Evolutionary conservation across 495 filamentous ascomycete species (phyloP).

Genomic region (Xylaria flabelliformis): DNA sequence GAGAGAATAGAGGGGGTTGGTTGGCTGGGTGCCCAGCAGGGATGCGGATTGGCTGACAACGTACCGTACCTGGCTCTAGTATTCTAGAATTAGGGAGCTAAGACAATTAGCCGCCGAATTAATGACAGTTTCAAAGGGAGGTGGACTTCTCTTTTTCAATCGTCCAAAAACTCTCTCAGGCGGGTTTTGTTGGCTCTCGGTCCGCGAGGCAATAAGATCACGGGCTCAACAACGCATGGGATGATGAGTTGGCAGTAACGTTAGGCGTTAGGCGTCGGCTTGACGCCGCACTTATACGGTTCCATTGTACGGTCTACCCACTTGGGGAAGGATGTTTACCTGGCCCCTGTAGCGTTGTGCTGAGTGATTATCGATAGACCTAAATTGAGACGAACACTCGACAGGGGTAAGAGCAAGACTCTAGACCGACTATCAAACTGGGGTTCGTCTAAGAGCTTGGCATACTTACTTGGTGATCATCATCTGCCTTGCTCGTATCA

Average conservation of each 20-base stretch:
- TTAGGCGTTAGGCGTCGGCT: not conserved
- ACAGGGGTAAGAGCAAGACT: not conserved
- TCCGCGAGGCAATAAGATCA: constrained; percentile 13
- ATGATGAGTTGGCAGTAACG: constrained; percentile 29
- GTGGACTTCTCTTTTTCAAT: constrained; percentile 27
- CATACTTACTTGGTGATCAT: not conserved
- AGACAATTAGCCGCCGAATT: constrained; percentile 13
- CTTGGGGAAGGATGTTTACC: constrained; percentile 21
- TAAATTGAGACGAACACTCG: not conserved
- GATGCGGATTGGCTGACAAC: constrained; percentile 27
- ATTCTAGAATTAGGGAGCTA: constrained; percentile 23
- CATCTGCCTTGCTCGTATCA: not conserved
- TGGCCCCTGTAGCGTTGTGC: constrained; percentile 20
- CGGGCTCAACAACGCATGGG: constrained; percentile 19
- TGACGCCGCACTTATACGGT: constrained; percentile 21
- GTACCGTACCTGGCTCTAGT: constrained; percentile 10
- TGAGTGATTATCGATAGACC: constrained; percentile 30
- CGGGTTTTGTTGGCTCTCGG: constrained; percentile 22
- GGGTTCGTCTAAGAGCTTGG: constrained; percentile 16
- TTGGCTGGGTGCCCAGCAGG: constrained; percentile 39
- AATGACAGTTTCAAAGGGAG: constrained; percentile 17
- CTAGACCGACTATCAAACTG: not conserved
- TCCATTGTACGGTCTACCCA: constrained; percentile 6
- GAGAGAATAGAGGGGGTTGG: constrained; percentile 42
- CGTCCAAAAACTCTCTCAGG: constrained; percentile 7